Percentiles rank a stretch among this genome's conserved stretches.
Evolutionary conservation across 2,329 filamentous ascomycete genomes (phyloP).

Genomic region (Pseudofabraea citricarpa): DNA sequence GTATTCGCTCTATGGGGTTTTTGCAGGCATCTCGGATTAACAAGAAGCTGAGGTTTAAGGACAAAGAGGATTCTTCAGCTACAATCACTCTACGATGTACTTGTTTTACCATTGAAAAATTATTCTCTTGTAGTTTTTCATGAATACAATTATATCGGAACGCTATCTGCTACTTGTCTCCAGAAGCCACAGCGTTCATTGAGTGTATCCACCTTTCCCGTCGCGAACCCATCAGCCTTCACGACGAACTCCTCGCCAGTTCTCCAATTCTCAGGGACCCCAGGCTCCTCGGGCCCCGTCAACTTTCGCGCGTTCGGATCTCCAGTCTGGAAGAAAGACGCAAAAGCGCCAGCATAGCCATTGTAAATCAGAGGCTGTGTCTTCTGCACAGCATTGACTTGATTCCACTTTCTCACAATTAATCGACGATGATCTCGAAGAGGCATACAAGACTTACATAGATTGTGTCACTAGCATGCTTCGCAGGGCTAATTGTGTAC

Average conservation of each 20-base stretch:
- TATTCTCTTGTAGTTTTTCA: too few species aligned
- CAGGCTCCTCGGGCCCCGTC: constrained; percentile 36
- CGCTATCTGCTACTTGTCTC: constrained; percentile 37
- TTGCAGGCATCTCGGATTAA: too few species aligned
- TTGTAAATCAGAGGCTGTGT: constrained; percentile 48
- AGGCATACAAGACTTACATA: constrained; percentile 36
- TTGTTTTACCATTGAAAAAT: too few species aligned
- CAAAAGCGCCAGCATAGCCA: constrained; percentile 54
- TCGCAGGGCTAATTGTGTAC: constrained; percentile 55
- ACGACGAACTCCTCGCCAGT: constrained; percentile 47
- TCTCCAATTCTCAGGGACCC: constrained; percentile 34
- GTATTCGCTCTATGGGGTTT: too few species aligned
- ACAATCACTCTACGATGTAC: too few species aligned
- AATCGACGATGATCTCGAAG: neutral
- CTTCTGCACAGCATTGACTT: constrained; percentile 45
- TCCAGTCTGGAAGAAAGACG: constrained; percentile 54
- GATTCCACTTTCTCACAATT: constrained; percentile 44
- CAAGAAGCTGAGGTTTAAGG: too few species aligned
- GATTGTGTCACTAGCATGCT: constrained; percentile 52
- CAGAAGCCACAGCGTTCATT: constrained; percentile 48
- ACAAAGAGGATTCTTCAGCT: too few species aligned
- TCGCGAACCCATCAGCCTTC: constrained; percentile 37
- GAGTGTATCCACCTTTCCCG: constrained; percentile 33
- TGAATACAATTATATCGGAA: constrained; percentile 35
- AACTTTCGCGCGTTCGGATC: constrained; percentile 54